Evolutionary conservation across 2,329 filamentous ascomycete genomes (phyloP).

Genomic region (Fusarium clavum): DNA sequence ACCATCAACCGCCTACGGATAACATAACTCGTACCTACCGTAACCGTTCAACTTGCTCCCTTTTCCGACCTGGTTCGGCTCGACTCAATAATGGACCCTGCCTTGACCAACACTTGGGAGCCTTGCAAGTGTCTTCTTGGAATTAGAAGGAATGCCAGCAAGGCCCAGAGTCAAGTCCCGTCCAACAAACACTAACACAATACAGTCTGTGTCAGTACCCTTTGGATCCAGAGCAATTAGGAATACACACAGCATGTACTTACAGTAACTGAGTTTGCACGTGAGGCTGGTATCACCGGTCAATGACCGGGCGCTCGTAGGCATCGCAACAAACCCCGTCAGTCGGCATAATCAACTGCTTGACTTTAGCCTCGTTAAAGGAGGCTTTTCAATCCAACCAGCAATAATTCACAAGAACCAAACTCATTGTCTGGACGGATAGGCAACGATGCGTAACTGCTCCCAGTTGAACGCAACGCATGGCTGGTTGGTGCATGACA

Average conservation of each 20-base stretch:
- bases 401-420: not conserved
- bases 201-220: not conserved
- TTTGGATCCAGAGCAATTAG: not conserved
- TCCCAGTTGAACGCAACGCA: not conserved
- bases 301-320: not conserved
- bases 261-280: not conserved
- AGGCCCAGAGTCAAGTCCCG: slow-evolving; percentile 2
- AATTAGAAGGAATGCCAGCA: slow-evolving; percentile 13
- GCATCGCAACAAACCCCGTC: not conserved
- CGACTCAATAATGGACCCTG: not conserved
- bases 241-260: not conserved
- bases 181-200: not conserved
- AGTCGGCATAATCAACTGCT: slow-evolving; percentile 27
- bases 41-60: not conserved
- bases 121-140: not conserved
- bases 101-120: not conserved
- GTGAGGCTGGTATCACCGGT: not conserved
- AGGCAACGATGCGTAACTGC: slow-evolving; percentile 7
- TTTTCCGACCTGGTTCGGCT: not conserved
- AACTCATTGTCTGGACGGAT: slow-evolving; percentile 9
- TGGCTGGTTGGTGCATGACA: not conserved
- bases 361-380: slow-evolving; percentile 21
- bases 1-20: not conserved
- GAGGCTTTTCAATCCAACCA: slow-evolving; percentile 15
- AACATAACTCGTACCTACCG: not conserved